Evolutionary conservation across 2,329 filamentous ascomycete species (phyloP), one percentile per base, ranked within the genome.

Genomic region (Stachybotrys echinatus): DNA sequence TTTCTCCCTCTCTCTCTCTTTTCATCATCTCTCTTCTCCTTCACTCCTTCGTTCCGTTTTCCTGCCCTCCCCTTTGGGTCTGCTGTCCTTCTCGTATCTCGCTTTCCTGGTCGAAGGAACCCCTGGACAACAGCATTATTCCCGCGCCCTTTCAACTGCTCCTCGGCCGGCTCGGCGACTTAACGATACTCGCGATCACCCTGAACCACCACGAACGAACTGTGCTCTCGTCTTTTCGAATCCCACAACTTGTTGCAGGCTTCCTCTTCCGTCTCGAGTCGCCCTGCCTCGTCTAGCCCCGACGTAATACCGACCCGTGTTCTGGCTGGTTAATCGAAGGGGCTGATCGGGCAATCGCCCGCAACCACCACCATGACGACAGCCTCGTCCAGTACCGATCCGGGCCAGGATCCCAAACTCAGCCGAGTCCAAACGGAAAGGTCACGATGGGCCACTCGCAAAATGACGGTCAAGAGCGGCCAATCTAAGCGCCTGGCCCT

Each of bases 391-490:
- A 57, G 50, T 42, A 56, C 63, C 50, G 65, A 66, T 44, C 57
- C 53, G 48, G 57, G 53, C 43, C 52, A 55, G 44, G 57, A 58
- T 47, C 55, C 62, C 22, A 58, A 61, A 48, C 54, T 52, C 49
- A 50, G 55, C 42, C 59, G 54, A 49, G 45, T 57, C 45, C 52
- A 65, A 50, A 87, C 85, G 20, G 90, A 92, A 65, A 81, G 92
- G 64, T 85, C 94, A 68, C 81, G 94, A 83, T 97, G 94, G 94
- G 92, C 94, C 18, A 97, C 94, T n/a, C 89, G 92, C 63, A 89
- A 90, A 66, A 82, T 88, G 68, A 84, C 85, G 14, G 83, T 88
- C 61, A 81, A 84, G 64, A 88, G 85, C 65, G 89, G 87, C 56
- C 76, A 79, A 58, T 79, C 81, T 65, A 97, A 96, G 77, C 85